These are phyloP conservation scores for Aspergillus biplanus DNA, from an alignment of 495 filamentous ascomycete genomes.

Conservation along the genomic window DNA sequence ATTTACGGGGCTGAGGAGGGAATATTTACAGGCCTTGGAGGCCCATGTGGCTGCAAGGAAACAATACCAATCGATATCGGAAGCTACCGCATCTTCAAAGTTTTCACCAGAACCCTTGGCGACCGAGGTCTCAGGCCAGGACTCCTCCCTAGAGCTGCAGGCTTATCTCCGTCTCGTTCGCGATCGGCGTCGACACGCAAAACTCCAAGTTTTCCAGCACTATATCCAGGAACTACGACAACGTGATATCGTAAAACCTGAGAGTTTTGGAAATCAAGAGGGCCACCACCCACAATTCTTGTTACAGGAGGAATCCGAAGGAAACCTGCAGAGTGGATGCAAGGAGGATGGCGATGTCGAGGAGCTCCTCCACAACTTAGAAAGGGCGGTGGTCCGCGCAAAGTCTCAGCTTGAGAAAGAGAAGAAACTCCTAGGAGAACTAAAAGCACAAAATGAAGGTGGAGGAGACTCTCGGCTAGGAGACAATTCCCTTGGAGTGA, in stretches of 20 bases:
- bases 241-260: constrained; percentile 47
- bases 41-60: constrained; percentile 59
- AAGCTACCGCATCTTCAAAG: constrained; percentile 23
- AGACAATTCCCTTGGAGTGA: constrained; percentile 37
- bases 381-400: constrained; percentile 65
- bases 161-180: constrained; percentile 59
- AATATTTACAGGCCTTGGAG: constrained; percentile 62
- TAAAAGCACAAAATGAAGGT: constrained; percentile 45
- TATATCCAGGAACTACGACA: constrained; percentile 42
- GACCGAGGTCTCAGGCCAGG: constrained; percentile 15
- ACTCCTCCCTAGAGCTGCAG: constrained; percentile 43
- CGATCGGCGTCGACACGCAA: constrained; percentile 56
- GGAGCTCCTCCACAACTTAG: constrained; percentile 61
- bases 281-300: constrained; percentile 45
- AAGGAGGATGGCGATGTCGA: constrained; percentile 42
- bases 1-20: constrained; percentile 44
- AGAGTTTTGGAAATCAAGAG: constrained; percentile 49
- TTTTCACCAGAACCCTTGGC: neutral
- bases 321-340: constrained; percentile 9
- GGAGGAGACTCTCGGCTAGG: constrained; percentile 22
- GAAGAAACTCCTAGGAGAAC: constrained; percentile 60
- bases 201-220: constrained; percentile 57
- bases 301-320: constrained; percentile 42
- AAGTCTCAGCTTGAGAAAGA: constrained; percentile 65
- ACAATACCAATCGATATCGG: constrained; percentile 44